Evolutionary conservation across 1,284 basidiomycete species (phyloP).

Genomic region (Erythrobasidium hasegawianum): DNA sequence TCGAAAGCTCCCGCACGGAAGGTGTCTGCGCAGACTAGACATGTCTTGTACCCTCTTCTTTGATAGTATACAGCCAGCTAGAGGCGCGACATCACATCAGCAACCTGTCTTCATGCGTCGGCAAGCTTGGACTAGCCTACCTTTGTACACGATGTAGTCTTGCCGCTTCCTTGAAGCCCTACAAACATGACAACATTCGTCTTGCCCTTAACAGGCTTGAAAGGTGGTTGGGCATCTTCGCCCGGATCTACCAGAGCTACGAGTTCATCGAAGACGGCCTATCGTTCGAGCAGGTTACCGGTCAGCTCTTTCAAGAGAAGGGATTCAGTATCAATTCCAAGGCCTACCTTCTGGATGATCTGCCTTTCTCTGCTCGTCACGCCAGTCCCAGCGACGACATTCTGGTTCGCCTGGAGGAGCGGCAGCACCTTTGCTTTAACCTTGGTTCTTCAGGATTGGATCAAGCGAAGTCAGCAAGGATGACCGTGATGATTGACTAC

Average conservation of each 20-base stretch:
- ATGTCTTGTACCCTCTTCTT: conserved; percentile 94
- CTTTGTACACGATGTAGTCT: conserved; percentile 97
- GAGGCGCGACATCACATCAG: not conserved
- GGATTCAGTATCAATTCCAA: conserved; percentile 34
- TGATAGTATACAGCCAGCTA: conserved; percentile 92
- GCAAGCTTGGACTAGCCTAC: conserved; percentile 35
- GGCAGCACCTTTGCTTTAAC: conserved; percentile 83
- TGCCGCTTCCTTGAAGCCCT: conserved; percentile 94
- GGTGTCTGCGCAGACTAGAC: conserved; percentile 97
- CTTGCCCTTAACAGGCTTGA: conserved; percentile 94
- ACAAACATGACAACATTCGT: conserved; percentile 97
- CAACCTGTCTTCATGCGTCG: not conserved
- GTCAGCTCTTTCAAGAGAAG: conserved; percentile 13
- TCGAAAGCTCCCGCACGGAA: conserved; percentile 99
- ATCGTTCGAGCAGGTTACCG: conserved; percentile 10
- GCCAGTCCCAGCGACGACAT: conserved; percentile 53
- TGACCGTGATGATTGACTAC: not conserved
- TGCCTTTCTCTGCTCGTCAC: conserved; percentile 79
- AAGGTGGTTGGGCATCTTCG: conserved; percentile 48
- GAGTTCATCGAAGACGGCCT: conserved; percentile 97
- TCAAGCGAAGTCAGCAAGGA: not conserved
- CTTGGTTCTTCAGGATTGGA: conserved; percentile 62
- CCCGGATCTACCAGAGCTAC: conserved; percentile 85
- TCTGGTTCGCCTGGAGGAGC: conserved; percentile 66
- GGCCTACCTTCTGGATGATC: conserved; percentile 75